Base-by-base conservation (phyloP, 2,329 filamentous ascomycete species). In the Alternaria rosae region DNA sequence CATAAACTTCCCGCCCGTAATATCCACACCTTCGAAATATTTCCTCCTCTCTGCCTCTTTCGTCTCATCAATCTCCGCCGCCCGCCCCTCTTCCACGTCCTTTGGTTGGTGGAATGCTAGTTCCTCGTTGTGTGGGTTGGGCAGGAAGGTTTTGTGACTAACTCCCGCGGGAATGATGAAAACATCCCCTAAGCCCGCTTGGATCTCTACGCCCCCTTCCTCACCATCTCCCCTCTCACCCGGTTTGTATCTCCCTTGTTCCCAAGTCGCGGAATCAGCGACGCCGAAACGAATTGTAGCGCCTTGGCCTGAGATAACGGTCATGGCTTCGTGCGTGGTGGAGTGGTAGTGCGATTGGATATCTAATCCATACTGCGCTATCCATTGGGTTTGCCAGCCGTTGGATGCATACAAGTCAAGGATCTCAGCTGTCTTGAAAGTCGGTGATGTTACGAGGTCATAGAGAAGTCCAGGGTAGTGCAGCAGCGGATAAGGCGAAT, bases 91-190 rank as follows among this genome's bases (percentile, higher is more conserved):
- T 10, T 47, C 35, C 28, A 65, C 55, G 28, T 80, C 75, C 0
- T 83, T 82, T 0, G 85, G 84, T 32, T 82, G 82, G 55, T 85
- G 62, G 21, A 85, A 75, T 26, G 61, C 67, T 59, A 85, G 81
- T 5, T 72, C 70, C 0, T 72, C 28, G 3, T 62, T 76, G 9
- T 66, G 65, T 0, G 84, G 83, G 9, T 54, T 69, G 0, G 84
- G 78, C 30, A 83, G 66, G 63, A 81, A 82, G 0, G 85, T 86
- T 75, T 87, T 88, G 67, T 88, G 86, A 10, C 85, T 81, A 1
- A 85, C 80, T 0, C 86, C 86, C 0, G 85, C 85, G 0, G 87
- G 87, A 3, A 89, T 79, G 15, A 89, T 76, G 62, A 89, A 88
- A 0, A 88, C 85, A 66, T 89, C 87, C 1, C 87, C 87, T 0